Evolutionary conservation across 2,329 filamentous ascomycete species (phyloP).

Genomic region (Furcasterigmium furcatum): DNA sequence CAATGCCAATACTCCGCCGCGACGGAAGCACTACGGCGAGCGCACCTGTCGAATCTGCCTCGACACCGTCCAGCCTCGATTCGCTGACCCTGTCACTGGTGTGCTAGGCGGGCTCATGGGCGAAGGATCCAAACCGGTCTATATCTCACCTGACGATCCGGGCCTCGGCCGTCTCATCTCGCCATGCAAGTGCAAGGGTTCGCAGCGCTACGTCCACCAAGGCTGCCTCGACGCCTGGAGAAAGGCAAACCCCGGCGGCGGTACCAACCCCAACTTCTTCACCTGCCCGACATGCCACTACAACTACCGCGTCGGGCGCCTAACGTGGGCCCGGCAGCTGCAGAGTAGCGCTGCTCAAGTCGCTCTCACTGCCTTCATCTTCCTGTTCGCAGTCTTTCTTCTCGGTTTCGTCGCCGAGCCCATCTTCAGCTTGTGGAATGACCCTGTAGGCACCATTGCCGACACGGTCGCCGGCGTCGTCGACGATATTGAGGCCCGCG

Average conservation of each 20-base stretch:
- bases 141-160: constrained; percentile 68
- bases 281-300: constrained; percentile 87
- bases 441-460: constrained; percentile 64
- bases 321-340: constrained; percentile 71
- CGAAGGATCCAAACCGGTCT: constrained; percentile 38
- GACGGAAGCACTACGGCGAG: constrained; percentile 56
- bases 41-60: constrained; percentile 88
- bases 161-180: constrained; percentile 76
- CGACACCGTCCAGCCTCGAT: constrained; percentile 58
- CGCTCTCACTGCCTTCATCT: constrained; percentile 66
- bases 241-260: constrained; percentile 59
- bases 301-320: constrained; percentile 72
- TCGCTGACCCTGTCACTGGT: constrained; percentile 19
- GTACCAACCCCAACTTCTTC: constrained; percentile 67
- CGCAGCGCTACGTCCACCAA: constrained; percentile 91
- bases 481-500: constrained; percentile 34
- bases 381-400: constrained; percentile 70
- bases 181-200: constrained; percentile 91
- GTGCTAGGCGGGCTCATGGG: constrained; percentile 9
- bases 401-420: constrained; percentile 92
- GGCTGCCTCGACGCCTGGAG: constrained; percentile 84
- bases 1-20: neutral
- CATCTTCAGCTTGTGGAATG: constrained; percentile 83
- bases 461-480: constrained; percentile 45
- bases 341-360: constrained; percentile 66